phyloP scores from a whole-genome alignment of 305 asterid species.

The Fraxinus greggii region DNA sequence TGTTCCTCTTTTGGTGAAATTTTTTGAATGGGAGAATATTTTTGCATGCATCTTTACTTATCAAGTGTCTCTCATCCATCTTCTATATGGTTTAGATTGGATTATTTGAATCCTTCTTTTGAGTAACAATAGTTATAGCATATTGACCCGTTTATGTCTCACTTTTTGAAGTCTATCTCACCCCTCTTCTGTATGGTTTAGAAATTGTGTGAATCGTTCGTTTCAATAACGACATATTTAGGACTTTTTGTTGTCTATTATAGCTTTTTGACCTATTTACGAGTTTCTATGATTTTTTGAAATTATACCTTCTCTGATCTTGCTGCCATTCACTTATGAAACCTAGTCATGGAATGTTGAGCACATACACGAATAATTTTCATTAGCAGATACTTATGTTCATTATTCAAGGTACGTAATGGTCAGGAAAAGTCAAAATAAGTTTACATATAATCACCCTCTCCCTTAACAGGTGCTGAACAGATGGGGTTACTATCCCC shows the following conservation, averaged over 20 bases:
- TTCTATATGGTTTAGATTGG: background rate
- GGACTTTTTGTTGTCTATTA: background rate
- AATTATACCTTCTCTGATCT: background rate
- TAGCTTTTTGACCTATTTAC: background rate
- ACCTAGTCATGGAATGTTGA: background rate
- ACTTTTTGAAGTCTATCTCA: background rate
- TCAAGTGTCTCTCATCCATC: background rate
- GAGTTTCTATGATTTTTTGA: background rate
- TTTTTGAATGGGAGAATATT: background rate
- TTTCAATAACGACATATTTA: background rate
- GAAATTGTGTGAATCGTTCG: constrained; percentile 1
- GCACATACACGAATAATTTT: background rate
- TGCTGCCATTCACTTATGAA: constrained; percentile 14
- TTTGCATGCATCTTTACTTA: constrained; percentile 15
- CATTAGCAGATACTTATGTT: background rate
- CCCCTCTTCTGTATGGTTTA: background rate
- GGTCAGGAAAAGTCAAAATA: background rate
- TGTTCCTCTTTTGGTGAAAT: background rate
- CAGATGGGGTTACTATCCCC: constrained; percentile 98
- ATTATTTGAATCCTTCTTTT: constrained; percentile 6
- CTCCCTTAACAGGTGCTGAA: constrained; percentile 61
- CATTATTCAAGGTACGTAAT: background rate
- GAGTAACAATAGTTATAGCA: background rate
- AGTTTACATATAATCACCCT: background rate
- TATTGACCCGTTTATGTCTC: background rate